Evolutionary conservation across 257 asterid species (phyloP).

Genomic region (Galeopsis tetrahit): DNA sequence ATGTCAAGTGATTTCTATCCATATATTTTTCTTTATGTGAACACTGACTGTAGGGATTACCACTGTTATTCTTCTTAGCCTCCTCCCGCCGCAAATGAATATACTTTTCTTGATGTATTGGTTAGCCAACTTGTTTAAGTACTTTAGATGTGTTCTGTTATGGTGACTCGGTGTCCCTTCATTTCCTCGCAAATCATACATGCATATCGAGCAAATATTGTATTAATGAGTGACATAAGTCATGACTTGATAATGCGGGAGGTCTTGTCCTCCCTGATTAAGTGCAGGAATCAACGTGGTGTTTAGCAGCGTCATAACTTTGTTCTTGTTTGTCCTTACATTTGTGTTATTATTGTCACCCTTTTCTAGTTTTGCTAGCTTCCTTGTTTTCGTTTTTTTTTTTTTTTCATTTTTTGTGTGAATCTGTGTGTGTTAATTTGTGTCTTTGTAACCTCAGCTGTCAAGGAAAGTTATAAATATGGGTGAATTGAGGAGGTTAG

Average conservation of each 20-base stretch:
- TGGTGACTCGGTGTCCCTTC: background rate
- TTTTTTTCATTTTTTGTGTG: background rate
- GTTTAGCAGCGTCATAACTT: constrained; percentile 12
- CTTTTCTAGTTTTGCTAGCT: constrained; percentile 5
- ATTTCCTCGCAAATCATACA: constrained; percentile 8
- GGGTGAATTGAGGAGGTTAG: constrained; percentile 90
- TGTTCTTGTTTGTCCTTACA: background rate
- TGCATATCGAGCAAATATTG: constrained; percentile 20
- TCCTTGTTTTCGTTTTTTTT: background rate
- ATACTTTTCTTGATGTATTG: constrained; percentile 17
- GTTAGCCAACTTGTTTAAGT: constrained; percentile 17
- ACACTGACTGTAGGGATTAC: constrained; percentile 10
- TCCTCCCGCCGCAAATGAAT: background rate
- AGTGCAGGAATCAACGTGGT: constrained; percentile 12
- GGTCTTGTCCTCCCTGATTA: constrained; percentile 21
- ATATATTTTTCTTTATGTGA: background rate
- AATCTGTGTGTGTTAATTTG: constrained; percentile 27
- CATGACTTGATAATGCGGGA: constrained; percentile 4
- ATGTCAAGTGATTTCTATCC: constrained; percentile 3
- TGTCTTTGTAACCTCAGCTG: constrained; percentile 48
- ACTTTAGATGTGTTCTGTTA: constrained; percentile 5
- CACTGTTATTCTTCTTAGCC: constrained; percentile 14
- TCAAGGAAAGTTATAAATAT: constrained; percentile 84
- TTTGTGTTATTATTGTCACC: background rate
- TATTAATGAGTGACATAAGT: constrained; percentile 6